Conservation (phyloP, 164 flowering plant species). For the Buxus sempervirens region DNA sequence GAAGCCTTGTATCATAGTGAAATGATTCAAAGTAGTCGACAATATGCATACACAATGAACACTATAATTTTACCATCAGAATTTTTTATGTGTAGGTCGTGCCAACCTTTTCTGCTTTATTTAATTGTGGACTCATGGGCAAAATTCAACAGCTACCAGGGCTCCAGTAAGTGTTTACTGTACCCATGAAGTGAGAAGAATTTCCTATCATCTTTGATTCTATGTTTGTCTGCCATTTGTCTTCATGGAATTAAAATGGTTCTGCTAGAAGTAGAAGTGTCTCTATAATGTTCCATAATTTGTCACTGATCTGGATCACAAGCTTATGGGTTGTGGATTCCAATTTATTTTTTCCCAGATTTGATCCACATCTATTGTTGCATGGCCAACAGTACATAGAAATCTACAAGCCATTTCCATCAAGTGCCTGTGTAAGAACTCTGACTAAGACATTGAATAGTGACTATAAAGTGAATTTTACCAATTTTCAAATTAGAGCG, state of each 20-base stretch:
- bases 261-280: neutral
- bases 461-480: neutral
- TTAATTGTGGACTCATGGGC: conserved; percentile 22
- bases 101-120: conserved; percentile 83
- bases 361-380: conserved; percentile 72
- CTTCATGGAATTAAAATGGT: neutral
- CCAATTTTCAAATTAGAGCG: neutral
- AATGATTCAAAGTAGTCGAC: no score
- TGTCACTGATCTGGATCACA: conserved; percentile 2
- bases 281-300: neutral
- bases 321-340: conserved; percentile 1
- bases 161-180: conserved; percentile 51
- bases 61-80: neutral
- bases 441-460: neutral
- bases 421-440: conserved; percentile 68
- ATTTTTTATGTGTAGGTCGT: conserved; percentile 51
- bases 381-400: conserved; percentile 95
- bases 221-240: neutral
- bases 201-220: neutral
- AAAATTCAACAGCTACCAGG: conserved; percentile 42
- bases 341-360: conserved; percentile 38
- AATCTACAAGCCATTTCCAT: conserved; percentile 73
- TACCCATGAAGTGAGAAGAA: neutral
- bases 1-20: no score
- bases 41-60: no score